Evolutionary conservation across 257 asterid genomes (phyloP).

Genomic region (Echites panduratus): DNA sequence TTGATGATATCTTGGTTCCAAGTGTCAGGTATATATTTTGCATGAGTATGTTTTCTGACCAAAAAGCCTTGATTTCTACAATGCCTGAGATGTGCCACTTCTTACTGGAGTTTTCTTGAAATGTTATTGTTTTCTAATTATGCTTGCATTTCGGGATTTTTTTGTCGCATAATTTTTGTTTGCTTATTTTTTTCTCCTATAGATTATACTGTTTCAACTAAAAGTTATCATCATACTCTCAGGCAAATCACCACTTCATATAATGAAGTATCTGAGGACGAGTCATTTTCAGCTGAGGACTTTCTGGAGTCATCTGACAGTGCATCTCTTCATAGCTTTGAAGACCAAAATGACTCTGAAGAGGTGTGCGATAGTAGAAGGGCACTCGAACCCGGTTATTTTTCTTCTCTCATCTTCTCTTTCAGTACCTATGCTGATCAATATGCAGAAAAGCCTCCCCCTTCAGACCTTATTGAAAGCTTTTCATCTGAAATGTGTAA

Average conservation of each 20-base stretch:
- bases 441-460: slow-evolving; percentile 27
- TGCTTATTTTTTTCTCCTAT: slow-evolving; percentile 2
- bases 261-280: slow-evolving; percentile 43
- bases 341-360: slow-evolving; percentile 50
- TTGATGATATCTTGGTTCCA: slow-evolving; percentile 35
- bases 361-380: slow-evolving; percentile 20
- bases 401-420: slow-evolving; percentile 64
- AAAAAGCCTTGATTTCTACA: background rate
- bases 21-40: background rate
- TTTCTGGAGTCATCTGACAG: slow-evolving; percentile 55
- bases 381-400: slow-evolving; percentile 38
- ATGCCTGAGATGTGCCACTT: background rate
- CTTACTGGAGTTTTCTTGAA: slow-evolving; percentile 1
- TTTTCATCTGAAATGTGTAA: slow-evolving; percentile 22
- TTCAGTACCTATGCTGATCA: slow-evolving; percentile 34
- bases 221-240: slow-evolving; percentile 24
- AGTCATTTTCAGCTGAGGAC: slow-evolving; percentile 49
- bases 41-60: background rate
- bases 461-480: slow-evolving; percentile 29
- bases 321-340: slow-evolving; percentile 51
- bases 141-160: background rate
- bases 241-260: slow-evolving; percentile 36
- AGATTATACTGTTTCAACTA: slow-evolving; percentile 8
- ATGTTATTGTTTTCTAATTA: background rate
- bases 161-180: background rate